Percentiles rank a stretch among this genome's conserved stretches.
These are phyloP conservation scores for Kondoa malvinella DNA, from an alignment of 768 basidiomycete genomes.

Conservation along the genomic window DNA sequence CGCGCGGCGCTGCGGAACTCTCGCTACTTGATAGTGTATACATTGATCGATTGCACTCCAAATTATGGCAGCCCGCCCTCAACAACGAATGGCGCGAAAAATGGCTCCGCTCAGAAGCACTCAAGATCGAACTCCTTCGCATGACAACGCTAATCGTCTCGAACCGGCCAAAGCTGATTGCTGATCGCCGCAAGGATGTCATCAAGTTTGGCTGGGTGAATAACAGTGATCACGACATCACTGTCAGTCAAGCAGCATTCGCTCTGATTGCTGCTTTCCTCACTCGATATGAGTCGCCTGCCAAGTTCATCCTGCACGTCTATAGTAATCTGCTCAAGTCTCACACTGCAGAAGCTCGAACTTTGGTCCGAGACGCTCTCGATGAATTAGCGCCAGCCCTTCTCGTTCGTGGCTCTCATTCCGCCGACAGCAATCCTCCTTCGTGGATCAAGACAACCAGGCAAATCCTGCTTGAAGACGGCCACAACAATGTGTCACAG, in stretches of 20 bases:
- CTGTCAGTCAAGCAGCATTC: slow-evolving; percentile 83
- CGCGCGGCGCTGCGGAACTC: slow-evolving; percentile 38
- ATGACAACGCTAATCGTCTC: slow-evolving; percentile 77
- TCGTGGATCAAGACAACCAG: slow-evolving; percentile 74
- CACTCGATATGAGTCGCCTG: slow-evolving; percentile 66
- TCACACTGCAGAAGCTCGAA: slow-evolving; percentile 59
- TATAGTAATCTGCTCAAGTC: slow-evolving; percentile 78
- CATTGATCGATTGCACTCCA: slow-evolving; percentile 49
- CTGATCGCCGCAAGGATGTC: slow-evolving; percentile 70
- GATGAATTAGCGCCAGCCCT: slow-evolving; percentile 71
- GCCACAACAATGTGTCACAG: slow-evolving; percentile 45
- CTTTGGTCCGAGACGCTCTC: slow-evolving; percentile 65
- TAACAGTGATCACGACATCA: slow-evolving; percentile 63
- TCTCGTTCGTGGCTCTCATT: slow-evolving; percentile 41
- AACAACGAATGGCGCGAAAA: slow-evolving; percentile 38
- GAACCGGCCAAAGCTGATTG: slow-evolving; percentile 59
- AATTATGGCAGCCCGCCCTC: slow-evolving; percentile 66
- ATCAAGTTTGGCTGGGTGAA: slow-evolving; percentile 86
- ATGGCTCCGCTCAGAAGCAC: slow-evolving; percentile 47
- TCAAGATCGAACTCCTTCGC: slow-evolving; percentile 78
- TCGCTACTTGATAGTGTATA: slow-evolving; percentile 57
- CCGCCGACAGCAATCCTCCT: slow-evolving; percentile 35
- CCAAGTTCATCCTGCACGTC: slow-evolving; percentile 74
- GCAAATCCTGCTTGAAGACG: slow-evolving; percentile 73
- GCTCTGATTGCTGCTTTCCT: slow-evolving; percentile 83